A percentile compares a stretch with the other conserved stretches of the same genome.
phyloP scores from a whole-genome alignment of 129 eudicot species.

The Tagetes erecta region DNA sequence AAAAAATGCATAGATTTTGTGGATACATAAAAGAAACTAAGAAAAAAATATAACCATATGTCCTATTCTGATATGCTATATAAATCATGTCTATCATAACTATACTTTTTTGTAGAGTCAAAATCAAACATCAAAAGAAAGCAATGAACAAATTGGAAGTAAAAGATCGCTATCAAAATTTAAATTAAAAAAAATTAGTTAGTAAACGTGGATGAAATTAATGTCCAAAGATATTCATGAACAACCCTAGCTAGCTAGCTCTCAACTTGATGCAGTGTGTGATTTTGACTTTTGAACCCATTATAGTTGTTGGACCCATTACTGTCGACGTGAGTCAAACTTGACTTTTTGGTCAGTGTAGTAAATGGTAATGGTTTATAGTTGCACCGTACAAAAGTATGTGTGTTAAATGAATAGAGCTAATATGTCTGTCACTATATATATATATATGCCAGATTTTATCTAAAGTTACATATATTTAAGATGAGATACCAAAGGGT shows the following conservation, averaged over 20 bases:
- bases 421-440: too few species aligned
- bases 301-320: constrained; percentile 25
- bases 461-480: too few species aligned
- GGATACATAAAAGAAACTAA: too few species aligned
- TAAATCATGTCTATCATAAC: not conserved
- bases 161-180: constrained; percentile 16
- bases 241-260: not conserved
- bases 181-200: constrained; percentile 11
- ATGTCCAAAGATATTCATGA: constrained; percentile 11
- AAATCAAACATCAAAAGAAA: not conserved
- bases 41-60: too few species aligned
- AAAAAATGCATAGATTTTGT: too few species aligned
- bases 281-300: constrained; percentile 31
- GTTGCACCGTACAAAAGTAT: not conserved
- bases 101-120: not conserved
- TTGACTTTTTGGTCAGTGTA: constrained; percentile 15
- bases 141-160: not conserved
- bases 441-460: too few species aligned
- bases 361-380: constrained; percentile 13
- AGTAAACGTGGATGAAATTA: constrained; percentile 27
- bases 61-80: not conserved
- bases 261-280: not conserved
- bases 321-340: constrained; percentile 23
- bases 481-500: too few species aligned
- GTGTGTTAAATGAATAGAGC: not conserved